A percentile compares a stretch with the other conserved stretches of the same genome.
Conservation (phyloP, 352 stramenopile genomes). For the Thalassiosira delicatula region DNA sequence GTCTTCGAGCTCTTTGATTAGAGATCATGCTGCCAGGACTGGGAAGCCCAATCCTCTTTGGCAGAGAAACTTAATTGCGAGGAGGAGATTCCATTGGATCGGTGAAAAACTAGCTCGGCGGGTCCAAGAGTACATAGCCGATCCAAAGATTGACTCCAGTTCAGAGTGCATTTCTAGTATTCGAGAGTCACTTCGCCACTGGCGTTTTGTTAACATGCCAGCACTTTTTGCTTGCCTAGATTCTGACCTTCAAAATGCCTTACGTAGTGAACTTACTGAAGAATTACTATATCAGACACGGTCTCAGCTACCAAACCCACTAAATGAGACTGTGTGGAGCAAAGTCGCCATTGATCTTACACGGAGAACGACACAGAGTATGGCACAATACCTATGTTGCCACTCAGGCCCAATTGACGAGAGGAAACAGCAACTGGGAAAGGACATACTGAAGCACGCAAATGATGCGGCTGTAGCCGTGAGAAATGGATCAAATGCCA, state of each 20-base stretch:
- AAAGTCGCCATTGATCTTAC: slow-evolving; percentile 57
- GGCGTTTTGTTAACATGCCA: not conserved
- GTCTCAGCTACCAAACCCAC: slow-evolving; percentile 32
- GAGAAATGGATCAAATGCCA: slow-evolving; percentile 18
- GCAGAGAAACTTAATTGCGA: slow-evolving; percentile 49
- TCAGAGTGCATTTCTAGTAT: slow-evolving; percentile 19
- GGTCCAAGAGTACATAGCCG: slow-evolving; percentile 15
- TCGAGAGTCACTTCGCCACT: slow-evolving; percentile 4
- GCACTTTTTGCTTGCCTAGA: not conserved
- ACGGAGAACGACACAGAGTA: slow-evolving; percentile 4
- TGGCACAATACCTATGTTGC: slow-evolving; percentile 17
- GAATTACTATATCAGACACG: slow-evolving; percentile 60
- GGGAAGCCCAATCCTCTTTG: not conserved
- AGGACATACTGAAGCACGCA: slow-evolving; percentile 34
- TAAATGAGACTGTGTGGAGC: slow-evolving; percentile 64
- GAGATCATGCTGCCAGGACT: slow-evolving; percentile 13
- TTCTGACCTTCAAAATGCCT: not conserved
- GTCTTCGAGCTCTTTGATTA: no score
- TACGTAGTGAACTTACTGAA: slow-evolving; percentile 56
- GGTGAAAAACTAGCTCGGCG: slow-evolving; percentile 9
- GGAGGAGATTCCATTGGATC: slow-evolving; percentile 65
- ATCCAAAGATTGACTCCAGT: slow-evolving; percentile 19
- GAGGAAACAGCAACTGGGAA: slow-evolving; percentile 6
- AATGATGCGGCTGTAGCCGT: slow-evolving; percentile 27
- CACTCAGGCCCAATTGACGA: not conserved